These are phyloP conservation scores for Pseudonitzschia multiseries DNA, from an alignment of 108 stramenopile species.

Conservation along the genomic window DNA sequence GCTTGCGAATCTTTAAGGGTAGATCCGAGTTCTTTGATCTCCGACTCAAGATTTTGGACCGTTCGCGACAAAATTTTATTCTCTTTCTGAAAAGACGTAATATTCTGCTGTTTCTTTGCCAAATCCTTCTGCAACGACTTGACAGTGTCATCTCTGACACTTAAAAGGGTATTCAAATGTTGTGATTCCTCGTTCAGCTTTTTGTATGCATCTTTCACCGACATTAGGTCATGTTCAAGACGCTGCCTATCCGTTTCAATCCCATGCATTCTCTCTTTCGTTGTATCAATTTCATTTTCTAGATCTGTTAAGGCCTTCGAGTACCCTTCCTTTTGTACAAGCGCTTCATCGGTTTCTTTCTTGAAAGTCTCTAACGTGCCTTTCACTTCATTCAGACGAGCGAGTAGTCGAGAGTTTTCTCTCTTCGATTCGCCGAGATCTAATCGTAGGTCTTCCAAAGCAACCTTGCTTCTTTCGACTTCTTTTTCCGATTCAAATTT, in stretches of 20 bases:
- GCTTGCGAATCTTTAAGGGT: not conserved
- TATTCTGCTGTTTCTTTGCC: not conserved
- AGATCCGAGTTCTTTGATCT: not conserved
- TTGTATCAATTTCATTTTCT: not conserved
- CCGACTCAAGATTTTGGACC: not conserved
- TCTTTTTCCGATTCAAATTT: not conserved
- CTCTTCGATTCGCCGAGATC: not conserved
- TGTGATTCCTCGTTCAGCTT: not conserved
- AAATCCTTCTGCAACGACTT: slow-evolving; percentile 4
- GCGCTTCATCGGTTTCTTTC: not conserved
- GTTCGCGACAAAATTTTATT: not conserved
- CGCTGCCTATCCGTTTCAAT: not conserved
- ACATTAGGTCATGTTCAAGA: not conserved
- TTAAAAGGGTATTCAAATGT: not conserved
- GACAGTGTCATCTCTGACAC: not conserved
- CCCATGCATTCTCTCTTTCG: not conserved
- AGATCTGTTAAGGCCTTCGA: not conserved
- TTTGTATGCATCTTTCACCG: not conserved
- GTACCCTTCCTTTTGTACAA: not conserved
- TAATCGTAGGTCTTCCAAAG: not conserved
- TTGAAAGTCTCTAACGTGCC: not conserved
- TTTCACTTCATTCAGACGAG: not conserved
- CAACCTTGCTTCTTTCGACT: not conserved
- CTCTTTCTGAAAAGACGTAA: not conserved
- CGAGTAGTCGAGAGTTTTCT: not conserved